A percentile compares a stretch with the other conserved stretches of the same genome.
Evolutionary conservation across 345 rosid species (phyloP).

Genomic region (Hypericum perforatum): DNA sequence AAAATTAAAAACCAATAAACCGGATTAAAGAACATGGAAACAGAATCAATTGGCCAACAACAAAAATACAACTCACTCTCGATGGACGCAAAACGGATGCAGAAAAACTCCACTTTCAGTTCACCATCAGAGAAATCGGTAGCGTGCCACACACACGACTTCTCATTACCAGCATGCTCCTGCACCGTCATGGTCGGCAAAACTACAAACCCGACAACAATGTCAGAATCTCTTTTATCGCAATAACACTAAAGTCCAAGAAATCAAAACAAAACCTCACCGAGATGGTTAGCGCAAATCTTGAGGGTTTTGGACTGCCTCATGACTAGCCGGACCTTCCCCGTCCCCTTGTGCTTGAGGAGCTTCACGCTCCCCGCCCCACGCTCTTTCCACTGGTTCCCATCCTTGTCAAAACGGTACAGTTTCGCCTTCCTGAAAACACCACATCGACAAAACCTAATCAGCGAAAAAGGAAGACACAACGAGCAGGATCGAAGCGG

Average conservation of each 20-base stretch:
- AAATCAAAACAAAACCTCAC: conserved; percentile 23
- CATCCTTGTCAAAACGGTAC: conserved; percentile 77
- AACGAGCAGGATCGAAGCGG: not conserved
- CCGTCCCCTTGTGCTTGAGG: conserved; percentile 66
- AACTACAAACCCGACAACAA: conserved; percentile 24
- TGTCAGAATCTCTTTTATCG: not conserved
- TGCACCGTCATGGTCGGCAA: conserved; percentile 42
- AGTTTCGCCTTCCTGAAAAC: conserved; percentile 70
- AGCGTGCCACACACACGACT: conserved; percentile 74
- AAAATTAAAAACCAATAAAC: not conserved
- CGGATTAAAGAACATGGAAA: not conserved
- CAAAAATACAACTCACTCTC: conserved; percentile 41
- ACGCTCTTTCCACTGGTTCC: conserved; percentile 88
- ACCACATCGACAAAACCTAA: conserved; percentile 1
- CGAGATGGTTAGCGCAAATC: conserved; percentile 96
- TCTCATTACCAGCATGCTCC: conserved; percentile 65
- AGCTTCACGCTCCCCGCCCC: conserved; percentile 89
- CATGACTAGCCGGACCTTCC: conserved; percentile 82
- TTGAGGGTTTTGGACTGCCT: conserved; percentile 90
- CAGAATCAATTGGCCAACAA: not conserved
- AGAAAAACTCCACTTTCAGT: conserved; percentile 66
- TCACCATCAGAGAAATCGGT: conserved; percentile 63
- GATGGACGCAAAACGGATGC: conserved; percentile 58
- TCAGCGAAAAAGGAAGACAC: not conserved
- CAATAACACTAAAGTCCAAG: not conserved